Evolutionary conservation across 2,329 filamentous ascomycete genomes (phyloP), one percentile per base, ranked within the genome.

Genomic region (Trichoderma guizhouense): DNA sequence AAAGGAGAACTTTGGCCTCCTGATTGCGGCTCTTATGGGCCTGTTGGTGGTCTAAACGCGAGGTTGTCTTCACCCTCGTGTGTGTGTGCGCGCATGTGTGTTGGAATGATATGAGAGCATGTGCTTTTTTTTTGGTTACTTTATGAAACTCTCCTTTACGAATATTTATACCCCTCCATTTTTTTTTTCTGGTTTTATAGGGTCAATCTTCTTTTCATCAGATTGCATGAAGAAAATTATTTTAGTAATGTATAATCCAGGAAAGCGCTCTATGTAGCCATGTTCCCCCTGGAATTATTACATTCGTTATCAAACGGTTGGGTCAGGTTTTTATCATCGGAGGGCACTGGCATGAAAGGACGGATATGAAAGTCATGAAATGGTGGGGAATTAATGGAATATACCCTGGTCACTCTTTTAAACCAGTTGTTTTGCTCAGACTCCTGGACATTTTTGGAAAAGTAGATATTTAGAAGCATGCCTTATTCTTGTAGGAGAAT

Each of bases 61-160:
- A 36, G 21, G 14, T n/a, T 57, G 24, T 26, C 28, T 18, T 24
- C 12, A 24, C 21, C 47, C 21, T 57, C 2, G 28, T 28, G 39
- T 21, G 21, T 5, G 15, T 5, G 15, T 12, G 18, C n/a, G n/a
- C n/a, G 18, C 12, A n/a, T 34, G 26, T 58, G 15, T 32, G 26
- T 32, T 15, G 43, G 21, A 26, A 43, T 32, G 21, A 18, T 34
- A 65, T 26, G n/a, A 24, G 14, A 18, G n/a, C 63, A 34, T 53
- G 15, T 66, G 63, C 30, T 26, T 58, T 28, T 58, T 28, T 39
- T 57, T 60, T 58, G 53, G 51, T 68, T 58, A 43, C 18, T 34
- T 69, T 61, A 69, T 53, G 57, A 68, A 62, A 69, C 67, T 62
- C 57, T 69, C 67, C 67, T 69, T 69, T 28, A 69, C 67, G 30